Evolutionary conservation across 495 filamentous ascomycete species (phyloP), one percentile per base, ranked within the genome.

Genomic region (Penicillium angulare): DNA sequence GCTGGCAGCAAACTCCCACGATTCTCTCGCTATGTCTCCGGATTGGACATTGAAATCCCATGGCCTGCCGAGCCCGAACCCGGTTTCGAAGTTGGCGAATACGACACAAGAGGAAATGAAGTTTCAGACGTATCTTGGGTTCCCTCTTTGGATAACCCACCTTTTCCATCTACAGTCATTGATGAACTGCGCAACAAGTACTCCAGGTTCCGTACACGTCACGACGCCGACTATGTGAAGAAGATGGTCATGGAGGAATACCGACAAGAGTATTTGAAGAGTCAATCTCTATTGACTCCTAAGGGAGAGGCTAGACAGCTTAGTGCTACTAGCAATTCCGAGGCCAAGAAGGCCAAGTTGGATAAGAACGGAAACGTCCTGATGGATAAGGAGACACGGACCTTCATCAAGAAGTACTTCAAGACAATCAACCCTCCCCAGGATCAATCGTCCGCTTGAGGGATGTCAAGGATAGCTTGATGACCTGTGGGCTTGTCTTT

Each of bases 181-280:
- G 88, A 97, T 65, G 92, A 97, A 76, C 76, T 97, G 64, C 79
- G 93, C 53, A 86, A 86, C 71, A 88, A 86, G 58, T 97, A 86
- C 80, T 85, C 81, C 52, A 83, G 80, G 53, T 95, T 90, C 84
- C 80, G 92, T 55, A 87, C 81, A 34, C 73, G 91, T 20, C 91
- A 96, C 66, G 87, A 91, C 31, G 71, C 73, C 62, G 77, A 84
- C 45, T 74, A 67, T 51, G 61, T 75, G 44, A 53, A 82, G 69
- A 69, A 79, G 70, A 79, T 78, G 53, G 72, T 80, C 51, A 61
- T 73, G 57, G 69, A 76, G 55, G 81, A 85, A 67, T 81, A 82
- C 52, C 69, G 75, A 45, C 80, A 73, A 63, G 80, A 83, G 70
- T 75, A 79, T 64, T 72, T 79, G 53, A 62, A 73, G 53, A 70